A percentile compares a stretch with the other conserved stretches of the same genome.
Evolutionary conservation across 805 yeast species (phyloP).

Genomic region (Candida ortonii): DNA sequence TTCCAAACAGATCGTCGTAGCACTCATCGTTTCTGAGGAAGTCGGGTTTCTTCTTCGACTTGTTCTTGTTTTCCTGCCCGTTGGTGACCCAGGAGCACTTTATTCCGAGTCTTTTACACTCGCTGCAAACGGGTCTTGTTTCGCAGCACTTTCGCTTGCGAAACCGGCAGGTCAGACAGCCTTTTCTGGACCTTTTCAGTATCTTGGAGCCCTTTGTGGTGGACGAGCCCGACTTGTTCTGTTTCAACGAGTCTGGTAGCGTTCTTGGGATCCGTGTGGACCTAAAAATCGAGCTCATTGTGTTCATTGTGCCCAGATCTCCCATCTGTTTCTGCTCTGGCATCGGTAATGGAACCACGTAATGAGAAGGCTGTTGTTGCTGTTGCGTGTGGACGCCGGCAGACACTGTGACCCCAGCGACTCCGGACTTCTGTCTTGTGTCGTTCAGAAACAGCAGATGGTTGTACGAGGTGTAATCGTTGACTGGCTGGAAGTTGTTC

Average conservation of each 20-base stretch:
- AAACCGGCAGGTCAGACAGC: slow-evolving; percentile 38
- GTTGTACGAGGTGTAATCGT: slow-evolving; percentile 7
- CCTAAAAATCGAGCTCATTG: not conserved
- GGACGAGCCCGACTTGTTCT: slow-evolving; percentile 1
- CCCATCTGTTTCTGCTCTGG: slow-evolving; percentile 4
- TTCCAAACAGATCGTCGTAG: slow-evolving; percentile 24
- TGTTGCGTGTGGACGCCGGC: too few species aligned
- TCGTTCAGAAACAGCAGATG: slow-evolving; percentile 2
- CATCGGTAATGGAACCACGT: slow-evolving; percentile 3
- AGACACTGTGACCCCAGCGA: not conserved
- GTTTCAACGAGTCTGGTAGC: slow-evolving; percentile 14
- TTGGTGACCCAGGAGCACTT: slow-evolving; percentile 26
- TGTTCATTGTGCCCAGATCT: slow-evolving; percentile 1
- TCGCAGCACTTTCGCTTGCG: slow-evolving; percentile 45
- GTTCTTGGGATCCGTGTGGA: slow-evolving; percentile 13
- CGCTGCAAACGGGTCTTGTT: slow-evolving; percentile 37
- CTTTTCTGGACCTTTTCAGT: slow-evolving; percentile 29
- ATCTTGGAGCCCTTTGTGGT: slow-evolving; percentile 3
- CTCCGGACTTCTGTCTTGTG: not conserved
- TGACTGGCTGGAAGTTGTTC: slow-evolving; percentile 1
- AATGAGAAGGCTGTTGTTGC: slow-evolving; percentile 1
- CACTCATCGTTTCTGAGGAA: slow-evolving; percentile 24
- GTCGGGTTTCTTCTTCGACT: slow-evolving; percentile 23
- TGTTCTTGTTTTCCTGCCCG: slow-evolving; percentile 23
- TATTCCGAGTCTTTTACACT: slow-evolving; percentile 22